Conservation (phyloP, 495 filamentous ascomycete genomes). For the Friedmanniomyces simplex region DNA sequence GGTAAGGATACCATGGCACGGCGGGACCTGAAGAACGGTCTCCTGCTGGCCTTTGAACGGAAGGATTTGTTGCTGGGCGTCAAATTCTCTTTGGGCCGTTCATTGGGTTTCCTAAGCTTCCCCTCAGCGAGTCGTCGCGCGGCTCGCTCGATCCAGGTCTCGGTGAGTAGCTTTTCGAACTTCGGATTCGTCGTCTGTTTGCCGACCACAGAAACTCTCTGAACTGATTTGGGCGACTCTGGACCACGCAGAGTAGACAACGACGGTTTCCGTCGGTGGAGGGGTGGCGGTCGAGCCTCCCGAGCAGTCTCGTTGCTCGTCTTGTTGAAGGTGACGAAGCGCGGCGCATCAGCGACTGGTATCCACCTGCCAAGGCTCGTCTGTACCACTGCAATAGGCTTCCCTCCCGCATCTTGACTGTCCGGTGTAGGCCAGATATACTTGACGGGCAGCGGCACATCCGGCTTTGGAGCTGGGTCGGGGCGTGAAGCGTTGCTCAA, state of each 20-base stretch:
- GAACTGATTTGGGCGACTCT: not conserved
- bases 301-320: not conserved
- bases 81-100: not conserved
- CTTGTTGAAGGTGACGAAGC: not conserved
- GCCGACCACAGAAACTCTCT: not conserved
- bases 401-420: no score
- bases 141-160: not conserved
- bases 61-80: not conserved
- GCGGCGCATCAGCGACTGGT: not conserved
- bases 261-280: not conserved
- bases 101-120: not conserved
- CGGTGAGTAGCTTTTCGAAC: not conserved
- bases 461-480: no score
- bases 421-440: no score
- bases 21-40: not conserved
- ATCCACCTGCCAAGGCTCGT: no score
- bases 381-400: no score
- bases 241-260: not conserved
- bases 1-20: not conserved
- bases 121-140: not conserved
- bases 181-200: not conserved
- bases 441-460: no score
- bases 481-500: no score
- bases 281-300: not conserved
- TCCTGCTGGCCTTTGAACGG: not conserved